Conservation (phyloP, 192 early-diverging fungal genomes). For the Backusella australiensis region DNA sequence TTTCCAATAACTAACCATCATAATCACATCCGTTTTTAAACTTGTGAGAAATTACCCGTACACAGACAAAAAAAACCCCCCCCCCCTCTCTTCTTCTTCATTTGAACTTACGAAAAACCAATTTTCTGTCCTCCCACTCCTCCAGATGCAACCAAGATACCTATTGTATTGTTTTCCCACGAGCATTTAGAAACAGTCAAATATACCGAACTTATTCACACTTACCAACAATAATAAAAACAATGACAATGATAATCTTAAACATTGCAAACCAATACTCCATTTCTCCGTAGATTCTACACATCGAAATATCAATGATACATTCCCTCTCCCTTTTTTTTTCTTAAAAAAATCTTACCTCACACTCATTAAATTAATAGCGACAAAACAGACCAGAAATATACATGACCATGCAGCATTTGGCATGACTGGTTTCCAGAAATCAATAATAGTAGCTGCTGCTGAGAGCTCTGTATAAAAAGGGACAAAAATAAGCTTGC, state of each 20-base stretch:
- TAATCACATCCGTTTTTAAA: too few relatives aligned
- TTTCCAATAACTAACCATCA: constrained; percentile 55
- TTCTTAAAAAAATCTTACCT: neutral
- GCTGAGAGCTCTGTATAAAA: constrained; percentile 65
- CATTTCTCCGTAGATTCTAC: constrained; percentile 80
- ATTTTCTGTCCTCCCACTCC: constrained; percentile 50
- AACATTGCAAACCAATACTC: constrained; percentile 80
- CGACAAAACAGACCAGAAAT: constrained; percentile 58
- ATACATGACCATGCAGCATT: constrained; percentile 44
- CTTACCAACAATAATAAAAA: constrained; percentile 69
- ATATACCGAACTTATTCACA: neutral
- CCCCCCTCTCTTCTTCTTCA: too few relatives aligned
- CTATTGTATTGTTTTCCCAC: neutral
- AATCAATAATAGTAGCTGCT: constrained; percentile 81
- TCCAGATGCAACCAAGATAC: constrained; percentile 60
- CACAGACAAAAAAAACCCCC: neutral
- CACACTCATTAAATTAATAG: constrained; percentile 62
- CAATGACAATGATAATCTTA: constrained; percentile 73
- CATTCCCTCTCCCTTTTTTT: neutral
- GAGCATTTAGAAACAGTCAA: neutral
- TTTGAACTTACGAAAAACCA: constrained; percentile 36
- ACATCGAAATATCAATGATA: neutral
- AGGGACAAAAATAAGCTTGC: neutral
- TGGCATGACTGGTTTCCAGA: constrained; percentile 43
- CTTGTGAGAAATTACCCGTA: neutral